Evolutionary conservation across 257 asterid species (phyloP).

Genomic region (Solanum virginianum): DNA sequence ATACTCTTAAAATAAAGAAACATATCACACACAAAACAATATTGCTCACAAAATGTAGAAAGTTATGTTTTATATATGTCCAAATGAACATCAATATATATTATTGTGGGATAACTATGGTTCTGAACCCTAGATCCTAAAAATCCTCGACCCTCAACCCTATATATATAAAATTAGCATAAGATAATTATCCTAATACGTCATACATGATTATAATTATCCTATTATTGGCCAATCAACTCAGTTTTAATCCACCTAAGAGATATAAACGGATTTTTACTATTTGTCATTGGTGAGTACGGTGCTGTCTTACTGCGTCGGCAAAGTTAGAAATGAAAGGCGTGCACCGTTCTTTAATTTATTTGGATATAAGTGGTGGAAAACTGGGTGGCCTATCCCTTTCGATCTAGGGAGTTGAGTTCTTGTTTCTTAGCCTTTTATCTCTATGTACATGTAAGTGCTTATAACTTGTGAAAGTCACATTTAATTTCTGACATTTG

Average conservation of each 20-base stretch:
- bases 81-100: not conserved
- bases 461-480: not conserved
- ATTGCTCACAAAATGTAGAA: not conserved
- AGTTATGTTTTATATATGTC: not conserved
- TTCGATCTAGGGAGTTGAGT: not conserved
- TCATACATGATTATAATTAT: too few species aligned
- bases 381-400: not conserved
- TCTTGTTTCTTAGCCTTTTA: not conserved
- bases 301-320: not conserved
- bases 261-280: not conserved
- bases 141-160: too few species aligned
- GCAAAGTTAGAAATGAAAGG: not conserved
- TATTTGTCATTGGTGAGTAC: not conserved
- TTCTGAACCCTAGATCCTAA: not conserved
- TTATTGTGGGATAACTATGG: not conserved
- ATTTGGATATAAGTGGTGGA: not conserved
- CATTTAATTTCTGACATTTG: not conserved
- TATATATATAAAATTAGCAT: too few species aligned
- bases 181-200: too few species aligned
- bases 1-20: not conserved
- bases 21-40: not conserved
- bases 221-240: not conserved
- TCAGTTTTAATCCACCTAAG: too few species aligned
- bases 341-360: not conserved
- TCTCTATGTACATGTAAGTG: not conserved